Base-by-base conservation (phyloP, 2,329 filamentous ascomycete genomes). In the Rhinocladiella similis region DNA sequence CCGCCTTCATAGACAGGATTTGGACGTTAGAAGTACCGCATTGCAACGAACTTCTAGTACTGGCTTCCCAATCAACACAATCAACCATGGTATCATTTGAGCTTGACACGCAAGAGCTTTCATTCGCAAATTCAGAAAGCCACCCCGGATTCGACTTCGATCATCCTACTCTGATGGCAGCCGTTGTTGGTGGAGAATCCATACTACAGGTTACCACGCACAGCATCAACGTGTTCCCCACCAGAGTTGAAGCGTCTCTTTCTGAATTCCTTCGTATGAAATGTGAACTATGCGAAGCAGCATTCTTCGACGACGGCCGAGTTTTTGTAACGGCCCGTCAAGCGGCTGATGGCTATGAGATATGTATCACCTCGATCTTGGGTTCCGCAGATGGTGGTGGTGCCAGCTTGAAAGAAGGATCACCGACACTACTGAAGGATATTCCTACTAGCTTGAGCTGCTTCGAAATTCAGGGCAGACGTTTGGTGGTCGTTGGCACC, bases 111-210 rank as follows among this genome's bases (percentile, higher is more conserved):
- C 71, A 73, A 42, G 73, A 74, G 18, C 70, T 75, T 38, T 70
- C 66, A 50, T 71, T 69, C 2, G 63, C 77, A 36, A 69, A 75
- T 53, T 70, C 74, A 46, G 67, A 69, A 16, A 67, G 47, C 33
- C 57, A 70, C 25, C 71, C 68, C 35, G 73, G 71, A 4, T 62
- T 80, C 41, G 71, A 77, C 35, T 66, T 74, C n/a, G 66, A 69
- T 45, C 62, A 68, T 5, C 72, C 73, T 61, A 80, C 78, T 3
- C 60, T 81, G 25, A 73, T 75, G 25, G 75, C 73, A 6, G 74
- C 72, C 16, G 70, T 65, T 49, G 70, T 74, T 7, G 57, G 63
- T 14, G 62, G 65, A 3, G 70, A 71, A 25, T 57, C 69, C 6
- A 57, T 79, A 12, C 62, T 78, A 16, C 77, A 79, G 54, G 65